Percentiles rank a stretch among this genome's conserved stretches.
phyloP scores from a whole-genome alignment of 2,329 filamentous ascomycete genomes.

The Penicillium glabrum region DNA sequence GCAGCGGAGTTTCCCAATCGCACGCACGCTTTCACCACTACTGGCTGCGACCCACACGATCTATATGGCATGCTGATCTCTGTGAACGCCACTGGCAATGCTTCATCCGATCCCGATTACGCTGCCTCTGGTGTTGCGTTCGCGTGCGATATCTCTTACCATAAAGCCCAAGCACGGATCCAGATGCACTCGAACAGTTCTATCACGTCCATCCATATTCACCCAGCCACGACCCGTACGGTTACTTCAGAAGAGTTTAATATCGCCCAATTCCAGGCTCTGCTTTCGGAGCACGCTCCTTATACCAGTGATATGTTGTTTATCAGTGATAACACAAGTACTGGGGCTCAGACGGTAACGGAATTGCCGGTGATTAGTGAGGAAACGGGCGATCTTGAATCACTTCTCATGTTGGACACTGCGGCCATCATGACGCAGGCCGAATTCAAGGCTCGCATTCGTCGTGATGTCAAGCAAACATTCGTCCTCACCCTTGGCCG shows the following conservation, averaged over 20 bases:
- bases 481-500: constrained; percentile 33
- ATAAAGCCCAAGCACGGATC: constrained; percentile 27
- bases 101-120: constrained; percentile 11
- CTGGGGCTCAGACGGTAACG: constrained; percentile 26
- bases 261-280: constrained; percentile 30
- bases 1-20: constrained; percentile 7
- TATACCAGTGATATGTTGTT: constrained; percentile 37
- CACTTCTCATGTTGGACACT: constrained; percentile 30
- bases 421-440: constrained; percentile 28
- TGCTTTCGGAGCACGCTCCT: constrained; percentile 30
- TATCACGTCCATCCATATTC: constrained; percentile 25
- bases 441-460: constrained; percentile 29
- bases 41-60: constrained; percentile 31
- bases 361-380: constrained; percentile 34
- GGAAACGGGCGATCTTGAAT: constrained; percentile 30
- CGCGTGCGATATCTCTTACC: constrained; percentile 32
- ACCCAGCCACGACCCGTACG: constrained; percentile 16
- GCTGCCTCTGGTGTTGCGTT: constrained; percentile 30
- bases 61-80: constrained; percentile 34
- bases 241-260: constrained; percentile 28
- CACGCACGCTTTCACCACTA: constrained; percentile 23
- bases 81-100: constrained; percentile 25
- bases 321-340: constrained; percentile 28
- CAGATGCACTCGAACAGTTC: constrained; percentile 37
- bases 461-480: constrained; percentile 28